Evolutionary conservation across 78 protist genomes (phyloP), one percentile per base, ranked within the genome.

Genomic region (Dictyostelium firmibasis): DNA sequence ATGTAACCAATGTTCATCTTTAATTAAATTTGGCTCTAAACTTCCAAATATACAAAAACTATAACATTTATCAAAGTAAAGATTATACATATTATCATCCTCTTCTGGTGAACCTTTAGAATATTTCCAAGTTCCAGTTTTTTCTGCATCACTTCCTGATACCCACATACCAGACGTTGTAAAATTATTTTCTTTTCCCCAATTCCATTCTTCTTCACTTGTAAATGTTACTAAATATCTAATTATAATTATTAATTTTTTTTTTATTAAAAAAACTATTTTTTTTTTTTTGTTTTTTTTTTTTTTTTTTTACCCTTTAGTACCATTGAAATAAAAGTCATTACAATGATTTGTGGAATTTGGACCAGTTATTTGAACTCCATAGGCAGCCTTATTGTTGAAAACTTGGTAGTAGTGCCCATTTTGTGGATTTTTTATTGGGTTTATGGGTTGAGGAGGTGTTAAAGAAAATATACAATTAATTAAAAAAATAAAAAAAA

Each of bases 1-100:
- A 23, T 50, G 50, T 23, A 82, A 70, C 86, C 86, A 82, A 82
- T 82, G 86, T 60, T 82, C 86, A 33, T 82, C 38, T 35, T 74
- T 23, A 67, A 60, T 67, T 84, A 84, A n/a, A 69, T 84, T 84
- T 67, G 89, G 89, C 27, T 84, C 89, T 4, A 69, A 35, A 6
- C 31, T 20, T 25, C 89, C 89, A 67, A 84, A 84, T 13, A 41
- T 5, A 35, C 81, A 84, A 67, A 35, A 84, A 14, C 31, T 31
- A 41, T 84, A 84, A 41, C 89, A 67, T 27, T 67, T 67, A 67
- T 84, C 89, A 84, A 84, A 41, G 18, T 31, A 84, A 38, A 84
- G 38, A 43, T 60, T 67, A 41, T 84, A 84, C 57, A 84, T 60
- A 35, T 33, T 33, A 38, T 47, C 31, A 67, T 75, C 67, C 43